Evolutionary conservation across 177 flowering plant genomes (phyloP).

Genomic region (Vitis hybrid): DNA sequence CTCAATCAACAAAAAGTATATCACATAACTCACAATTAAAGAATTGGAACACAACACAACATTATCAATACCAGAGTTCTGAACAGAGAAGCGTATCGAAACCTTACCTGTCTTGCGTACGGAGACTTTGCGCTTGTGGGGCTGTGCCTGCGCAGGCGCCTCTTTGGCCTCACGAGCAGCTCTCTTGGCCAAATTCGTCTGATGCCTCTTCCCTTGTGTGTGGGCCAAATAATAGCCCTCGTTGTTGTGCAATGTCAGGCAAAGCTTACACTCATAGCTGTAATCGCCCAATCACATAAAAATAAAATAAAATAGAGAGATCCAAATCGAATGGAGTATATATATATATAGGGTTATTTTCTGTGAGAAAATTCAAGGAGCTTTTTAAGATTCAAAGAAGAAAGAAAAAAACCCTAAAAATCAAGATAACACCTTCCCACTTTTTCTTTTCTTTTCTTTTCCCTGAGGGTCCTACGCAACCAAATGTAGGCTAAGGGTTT

Average conservation of each 20-base stretch:
- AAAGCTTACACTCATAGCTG: slow-evolving; percentile 97
- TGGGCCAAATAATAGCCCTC: slow-evolving; percentile 99
- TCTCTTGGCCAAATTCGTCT: slow-evolving; percentile 96
- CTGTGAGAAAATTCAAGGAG: too few relatives aligned
- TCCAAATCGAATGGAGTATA: neutral
- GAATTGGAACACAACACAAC: too few relatives aligned
- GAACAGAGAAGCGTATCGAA: neutral
- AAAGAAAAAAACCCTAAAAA: too few relatives aligned
- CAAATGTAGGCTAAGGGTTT: too few relatives aligned
- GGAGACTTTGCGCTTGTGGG: slow-evolving; percentile 81
- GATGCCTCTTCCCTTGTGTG: slow-evolving; percentile 97
- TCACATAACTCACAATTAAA: too few relatives aligned
- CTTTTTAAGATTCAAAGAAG: too few relatives aligned
- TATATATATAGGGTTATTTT: too few relatives aligned
- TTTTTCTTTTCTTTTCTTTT: too few relatives aligned
- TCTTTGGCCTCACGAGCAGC: slow-evolving; percentile 98
- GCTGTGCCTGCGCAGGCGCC: slow-evolving; percentile 91
- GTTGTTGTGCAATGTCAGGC: slow-evolving; percentile 91
- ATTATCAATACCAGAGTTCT: too few relatives aligned
- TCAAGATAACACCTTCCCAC: too few relatives aligned
- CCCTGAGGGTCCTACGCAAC: too few relatives aligned
- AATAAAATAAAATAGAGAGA: neutral
- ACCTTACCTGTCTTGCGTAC: slow-evolving; percentile 62
- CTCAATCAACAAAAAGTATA: too few relatives aligned
- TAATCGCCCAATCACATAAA: neutral